Base-by-base conservation (phyloP, 1,284 basidiomycete species). In the Cryptococcus sp. region DNA sequence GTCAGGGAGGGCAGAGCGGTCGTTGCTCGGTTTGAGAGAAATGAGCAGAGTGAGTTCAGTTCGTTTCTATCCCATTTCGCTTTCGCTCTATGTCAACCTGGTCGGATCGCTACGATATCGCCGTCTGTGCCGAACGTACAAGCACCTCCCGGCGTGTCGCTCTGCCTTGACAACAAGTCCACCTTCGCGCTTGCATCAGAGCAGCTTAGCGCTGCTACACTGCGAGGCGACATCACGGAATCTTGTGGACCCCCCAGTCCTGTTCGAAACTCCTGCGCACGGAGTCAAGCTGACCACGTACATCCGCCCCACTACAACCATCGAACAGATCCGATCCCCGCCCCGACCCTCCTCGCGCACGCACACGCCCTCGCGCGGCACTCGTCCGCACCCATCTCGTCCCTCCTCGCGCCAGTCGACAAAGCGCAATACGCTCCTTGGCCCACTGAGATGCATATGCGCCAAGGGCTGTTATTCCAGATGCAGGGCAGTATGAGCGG, bases 361-460 rank as follows among this genome's bases (percentile, higher is more conserved):
- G 72, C 76, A 1, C 70, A 69, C 25, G 61, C 68, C 17, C 61
- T 78, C 10, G 59, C 73, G 1, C 57, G 61, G 41, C 67, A 70
- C 27, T 72, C 76, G 6, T 69, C 66, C 3, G 74, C 74, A 17
- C 75, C 75, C 0, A 60, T 75, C 16, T 69, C 70, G 2, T 50
- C 51, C 20, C 54, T 70, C 1, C 63, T 73, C 27, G 52, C 64
- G 11, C 60, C 57, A 3, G 50, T 66, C 10, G 70, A 73, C 51
- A 67, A 63, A 50, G 63, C 65, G 5, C 64, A 69, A 47, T 68
- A 64, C 22, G 54, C 58, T 7, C 76, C 76, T 8, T 78, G 72
- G 71, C 76, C 76, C 0, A 72, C 65, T 17, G 76, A 78, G 58
- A 63, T 61, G 50, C 59, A 54, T 11, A 78, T 78, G 76, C 63